Conservation (phyloP, 495 filamentous ascomycete species). For the Trypethelium eluteriae region DNA sequence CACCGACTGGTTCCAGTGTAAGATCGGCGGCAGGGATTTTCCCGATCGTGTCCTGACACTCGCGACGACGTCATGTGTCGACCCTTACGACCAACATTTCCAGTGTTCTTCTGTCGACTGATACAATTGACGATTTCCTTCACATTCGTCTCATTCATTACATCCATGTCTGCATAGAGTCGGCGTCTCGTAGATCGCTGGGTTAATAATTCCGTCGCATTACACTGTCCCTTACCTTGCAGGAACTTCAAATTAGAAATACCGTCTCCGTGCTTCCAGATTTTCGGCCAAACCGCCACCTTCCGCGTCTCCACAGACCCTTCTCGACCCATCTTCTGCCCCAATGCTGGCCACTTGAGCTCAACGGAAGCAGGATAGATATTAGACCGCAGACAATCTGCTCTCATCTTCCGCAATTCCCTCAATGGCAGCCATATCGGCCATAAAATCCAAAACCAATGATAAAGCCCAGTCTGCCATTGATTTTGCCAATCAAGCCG, state of each 20-base stretch:
- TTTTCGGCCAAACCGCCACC: not conserved
- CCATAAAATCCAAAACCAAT: slow-evolving; percentile 14
- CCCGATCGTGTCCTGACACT: not conserved
- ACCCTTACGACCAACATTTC: not conserved
- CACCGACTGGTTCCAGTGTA: not conserved
- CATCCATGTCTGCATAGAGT: no score
- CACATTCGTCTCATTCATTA: not conserved
- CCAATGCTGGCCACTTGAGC: not conserved
- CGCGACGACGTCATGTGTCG: slow-evolving; percentile 7
- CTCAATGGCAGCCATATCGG: slow-evolving; percentile 9
- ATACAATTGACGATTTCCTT: no score
- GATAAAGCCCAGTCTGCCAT: slow-evolving; percentile 26
- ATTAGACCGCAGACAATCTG: not conserved
- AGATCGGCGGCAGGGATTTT: not conserved
- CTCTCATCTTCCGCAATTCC: slow-evolving; percentile 17
- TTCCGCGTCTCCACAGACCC: slow-evolving; percentile 3
- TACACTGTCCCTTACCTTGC: no score
- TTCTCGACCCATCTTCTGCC: not conserved
- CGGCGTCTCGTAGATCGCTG: no score
- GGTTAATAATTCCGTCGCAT: no score
- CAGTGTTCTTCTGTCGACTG: not conserved
- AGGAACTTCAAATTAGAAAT: no score
- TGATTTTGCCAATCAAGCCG: slow-evolving; percentile 49
- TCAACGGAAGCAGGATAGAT: not conserved
- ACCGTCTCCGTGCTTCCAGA: not conserved